Percentiles rank a stretch among this genome's conserved stretches.
Evolutionary conservation across 2,329 filamentous ascomycete genomes (phyloP).

Genomic region (Ceratocystiopsis brevicomis): DNA sequence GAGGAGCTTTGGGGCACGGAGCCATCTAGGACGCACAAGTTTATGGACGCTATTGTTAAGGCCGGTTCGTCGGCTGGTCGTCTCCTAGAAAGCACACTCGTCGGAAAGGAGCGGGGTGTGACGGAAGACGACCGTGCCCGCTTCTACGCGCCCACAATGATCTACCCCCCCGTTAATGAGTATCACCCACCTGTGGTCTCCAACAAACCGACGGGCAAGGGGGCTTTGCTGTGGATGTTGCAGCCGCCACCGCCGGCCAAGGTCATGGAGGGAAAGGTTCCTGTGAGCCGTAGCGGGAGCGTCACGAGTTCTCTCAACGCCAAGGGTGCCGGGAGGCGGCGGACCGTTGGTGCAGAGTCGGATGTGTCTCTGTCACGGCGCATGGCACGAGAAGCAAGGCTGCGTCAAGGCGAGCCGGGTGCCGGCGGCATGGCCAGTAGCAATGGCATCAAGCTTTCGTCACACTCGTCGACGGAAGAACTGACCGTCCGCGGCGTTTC

Average conservation of each 20-base stretch:
- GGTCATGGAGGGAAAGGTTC: slow-evolving; percentile 75
- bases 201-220: slow-evolving; percentile 47
- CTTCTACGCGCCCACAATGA: slow-evolving; percentile 34
- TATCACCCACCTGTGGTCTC: slow-evolving; percentile 71
- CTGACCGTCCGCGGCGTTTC: slow-evolving; percentile 3
- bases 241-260: slow-evolving; percentile 79
- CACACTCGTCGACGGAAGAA: slow-evolving; percentile 8
- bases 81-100: slow-evolving; percentile 31
- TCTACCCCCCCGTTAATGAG: slow-evolving; percentile 64
- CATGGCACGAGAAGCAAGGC: slow-evolving; percentile 6
- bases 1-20: slow-evolving; percentile 65
- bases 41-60: slow-evolving; percentile 39
- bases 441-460: slow-evolving; percentile 12
- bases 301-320: slow-evolving; percentile 30
- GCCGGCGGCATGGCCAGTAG: slow-evolving; percentile 1
- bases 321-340: slow-evolving; percentile 13
- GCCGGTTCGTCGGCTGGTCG: slow-evolving; percentile 36
- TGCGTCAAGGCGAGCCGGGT: background rate
- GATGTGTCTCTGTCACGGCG: slow-evolving; percentile 6
- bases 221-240: slow-evolving; percentile 75
- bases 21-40: slow-evolving; percentile 31
- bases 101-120: slow-evolving; percentile 26
- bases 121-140: slow-evolving; percentile 31
- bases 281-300: slow-evolving; percentile 44
- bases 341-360: background rate